Evolutionary conservation across 2,329 filamentous ascomycete genomes (phyloP).

Genomic region (Fusarium sp.): DNA sequence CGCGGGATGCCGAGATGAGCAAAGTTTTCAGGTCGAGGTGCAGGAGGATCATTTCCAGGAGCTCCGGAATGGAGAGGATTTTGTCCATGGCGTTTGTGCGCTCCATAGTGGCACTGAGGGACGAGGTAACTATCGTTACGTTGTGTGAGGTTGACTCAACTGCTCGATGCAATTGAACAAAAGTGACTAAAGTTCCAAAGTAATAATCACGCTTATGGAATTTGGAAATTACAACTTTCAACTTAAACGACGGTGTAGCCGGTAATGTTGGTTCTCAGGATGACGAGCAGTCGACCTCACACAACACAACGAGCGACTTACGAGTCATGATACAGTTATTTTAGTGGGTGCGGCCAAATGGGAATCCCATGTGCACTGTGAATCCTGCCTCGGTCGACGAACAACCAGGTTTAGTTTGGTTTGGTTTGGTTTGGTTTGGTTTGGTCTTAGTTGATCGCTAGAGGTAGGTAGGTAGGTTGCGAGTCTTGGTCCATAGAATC

Average conservation of each 20-base stretch:
- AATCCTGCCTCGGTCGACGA: conserved; percentile 15
- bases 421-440: not conserved
- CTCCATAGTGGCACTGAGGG: not conserved
- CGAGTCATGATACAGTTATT: conserved; percentile 25
- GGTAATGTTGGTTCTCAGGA: not conserved
- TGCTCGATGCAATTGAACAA: not conserved
- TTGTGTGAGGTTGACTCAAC: not conserved
- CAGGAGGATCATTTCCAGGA: conserved; percentile 49
- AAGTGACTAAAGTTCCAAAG: not conserved
- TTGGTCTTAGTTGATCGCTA: not conserved
- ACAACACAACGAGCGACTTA: not conserved
- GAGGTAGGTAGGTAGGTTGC: not conserved
- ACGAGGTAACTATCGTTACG: not conserved
- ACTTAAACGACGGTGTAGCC: not conserved
- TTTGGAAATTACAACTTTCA: too few species aligned
- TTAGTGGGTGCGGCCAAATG: not conserved
- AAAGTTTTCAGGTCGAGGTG: conserved; percentile 48
- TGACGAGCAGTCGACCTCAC: not conserved
- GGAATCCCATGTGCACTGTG: conserved; percentile 5
- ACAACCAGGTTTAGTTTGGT: not conserved
- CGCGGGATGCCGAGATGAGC: conserved; percentile 45
- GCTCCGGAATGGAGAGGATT: conserved; percentile 37
- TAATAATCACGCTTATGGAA: not conserved
- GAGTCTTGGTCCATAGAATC: not conserved
- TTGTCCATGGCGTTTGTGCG: not conserved